These are phyloP conservation scores for Steccherinum ochraceum DNA, from an alignment of 768 basidiomycete species.

Conservation along the genomic window DNA sequence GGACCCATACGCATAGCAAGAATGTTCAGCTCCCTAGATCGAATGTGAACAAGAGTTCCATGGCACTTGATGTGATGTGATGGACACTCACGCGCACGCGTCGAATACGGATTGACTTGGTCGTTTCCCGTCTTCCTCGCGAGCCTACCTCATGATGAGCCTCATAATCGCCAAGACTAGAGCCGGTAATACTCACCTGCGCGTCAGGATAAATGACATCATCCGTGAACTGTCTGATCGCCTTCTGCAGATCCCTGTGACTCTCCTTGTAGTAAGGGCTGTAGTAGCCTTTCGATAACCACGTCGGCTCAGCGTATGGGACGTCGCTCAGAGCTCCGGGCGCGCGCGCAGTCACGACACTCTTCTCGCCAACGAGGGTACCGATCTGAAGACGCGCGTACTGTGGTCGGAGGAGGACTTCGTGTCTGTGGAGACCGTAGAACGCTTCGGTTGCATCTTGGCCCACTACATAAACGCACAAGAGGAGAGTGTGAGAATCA, in stretches of 20 bases:
- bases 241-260: constrained; percentile 56
- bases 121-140: constrained; percentile 88
- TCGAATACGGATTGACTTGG: constrained; percentile 73
- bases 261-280: constrained; percentile 78
- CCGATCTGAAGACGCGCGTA: constrained; percentile 70
- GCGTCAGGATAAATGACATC: constrained; percentile 50
- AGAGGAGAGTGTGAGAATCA: neutral
- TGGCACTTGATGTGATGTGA: neutral
- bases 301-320: constrained; percentile 83
- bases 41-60: constrained; percentile 1
- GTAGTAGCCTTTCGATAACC: constrained; percentile 62
- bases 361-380: constrained; percentile 53
- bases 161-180: constrained; percentile 14
- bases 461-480: constrained; percentile 40
- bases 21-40: constrained; percentile 52
- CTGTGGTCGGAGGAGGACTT: constrained; percentile 69
- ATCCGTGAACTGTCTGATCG: constrained; percentile 59
- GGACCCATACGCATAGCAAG: constrained; percentile 93
- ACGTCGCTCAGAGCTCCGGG: constrained; percentile 64
- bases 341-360: constrained; percentile 16
- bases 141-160: constrained; percentile 38
- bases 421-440: constrained; percentile 79
- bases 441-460: constrained; percentile 82
- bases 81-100: constrained; percentile 60
- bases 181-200: constrained; percentile 15